phyloP scores from a whole-genome alignment of 2,329 filamentous ascomycete genomes.

The Botryotinia globosa region DNA sequence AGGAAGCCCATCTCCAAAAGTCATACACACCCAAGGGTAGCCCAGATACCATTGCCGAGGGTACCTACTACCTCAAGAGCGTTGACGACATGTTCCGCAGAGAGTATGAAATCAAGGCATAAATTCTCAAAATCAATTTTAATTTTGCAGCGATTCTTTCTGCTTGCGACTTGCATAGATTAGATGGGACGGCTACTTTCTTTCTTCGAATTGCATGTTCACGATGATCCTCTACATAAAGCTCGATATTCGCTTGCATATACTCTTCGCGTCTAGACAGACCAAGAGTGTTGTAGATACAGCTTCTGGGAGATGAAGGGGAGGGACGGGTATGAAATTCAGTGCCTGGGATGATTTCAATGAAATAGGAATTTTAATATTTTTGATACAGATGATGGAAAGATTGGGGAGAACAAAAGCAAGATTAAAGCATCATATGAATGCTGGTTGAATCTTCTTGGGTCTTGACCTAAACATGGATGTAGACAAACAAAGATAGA shows the following conservation, averaged over 20 bases:
- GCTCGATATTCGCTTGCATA: conserved; percentile 12
- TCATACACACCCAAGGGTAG: conserved; percentile 69
- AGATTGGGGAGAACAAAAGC: neutral
- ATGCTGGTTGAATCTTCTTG: neutral
- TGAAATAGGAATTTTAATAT: neutral
- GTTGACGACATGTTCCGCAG: conserved; percentile 86
- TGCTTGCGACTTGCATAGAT: conserved; percentile 8
- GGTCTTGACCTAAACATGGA: neutral
- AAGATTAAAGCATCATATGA: neutral
- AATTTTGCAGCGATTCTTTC: conserved; percentile 5
- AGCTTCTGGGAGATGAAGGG: neutral
- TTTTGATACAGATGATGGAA: neutral
- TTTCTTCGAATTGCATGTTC: conserved; percentile 6
- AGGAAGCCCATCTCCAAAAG: conserved; percentile 82
- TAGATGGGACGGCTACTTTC: neutral
- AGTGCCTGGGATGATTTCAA: conserved; percentile 3
- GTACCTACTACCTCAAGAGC: conserved; percentile 75
- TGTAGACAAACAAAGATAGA: conserved; percentile 10
- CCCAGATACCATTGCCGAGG: conserved; percentile 60
- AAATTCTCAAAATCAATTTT: conserved; percentile 19
- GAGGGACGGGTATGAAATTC: neutral
- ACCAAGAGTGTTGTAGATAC: neutral
- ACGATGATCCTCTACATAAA: conserved; percentile 8
- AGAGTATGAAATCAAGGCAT: conserved; percentile 73
- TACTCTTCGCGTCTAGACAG: neutral